phyloP scores from a whole-genome alignment of 305 asterid species.

The Fraxinus ornus region DNA sequence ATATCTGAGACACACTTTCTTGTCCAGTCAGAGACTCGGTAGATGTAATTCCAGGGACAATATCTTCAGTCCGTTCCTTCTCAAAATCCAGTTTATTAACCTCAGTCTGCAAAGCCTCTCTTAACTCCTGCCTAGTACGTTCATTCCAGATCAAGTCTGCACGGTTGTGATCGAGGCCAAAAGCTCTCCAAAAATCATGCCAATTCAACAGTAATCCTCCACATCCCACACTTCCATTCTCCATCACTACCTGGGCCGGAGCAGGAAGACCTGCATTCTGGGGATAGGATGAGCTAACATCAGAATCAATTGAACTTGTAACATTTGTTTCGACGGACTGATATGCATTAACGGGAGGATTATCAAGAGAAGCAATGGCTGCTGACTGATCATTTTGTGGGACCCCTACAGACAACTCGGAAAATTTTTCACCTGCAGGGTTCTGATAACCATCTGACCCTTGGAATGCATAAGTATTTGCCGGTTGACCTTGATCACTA shows the following conservation, averaged over 20 bases:
- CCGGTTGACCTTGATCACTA: conserved; percentile 46
- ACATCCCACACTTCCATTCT: conserved; percentile 87
- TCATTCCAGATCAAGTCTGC: conserved; percentile 99
- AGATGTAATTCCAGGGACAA: conserved; percentile 77
- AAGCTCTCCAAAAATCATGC: conserved; percentile 98
- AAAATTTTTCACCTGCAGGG: conserved; percentile 42
- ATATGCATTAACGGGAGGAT: conserved; percentile 33
- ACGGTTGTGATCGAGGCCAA: conserved; percentile 93
- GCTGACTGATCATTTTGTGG: conserved; percentile 50
- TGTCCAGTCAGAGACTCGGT: conserved; percentile 55
- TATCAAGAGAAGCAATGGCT: conserved; percentile 42
- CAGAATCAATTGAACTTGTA: conserved; percentile 41
- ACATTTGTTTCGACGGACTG: conserved; percentile 52
- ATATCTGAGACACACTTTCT: conserved; percentile 74
- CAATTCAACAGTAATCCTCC: conserved; percentile 95
- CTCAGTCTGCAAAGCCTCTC: conserved; percentile 95
- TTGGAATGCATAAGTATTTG: conserved; percentile 42
- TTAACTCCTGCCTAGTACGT: conserved; percentile 94
- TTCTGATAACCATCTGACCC: conserved; percentile 52
- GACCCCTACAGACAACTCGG: conserved; percentile 44
- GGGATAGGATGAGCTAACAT: conserved; percentile 46
- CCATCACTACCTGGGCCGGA: conserved; percentile 95
- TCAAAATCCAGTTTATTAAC: conserved; percentile 94
- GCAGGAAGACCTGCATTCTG: conserved; percentile 65
- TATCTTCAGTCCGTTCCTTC: conserved; percentile 94